Evolutionary conservation across 2,329 filamentous ascomycete genomes (phyloP), one percentile per base, ranked within the genome.

Genomic region (Leptosphaerulina australis): DNA sequence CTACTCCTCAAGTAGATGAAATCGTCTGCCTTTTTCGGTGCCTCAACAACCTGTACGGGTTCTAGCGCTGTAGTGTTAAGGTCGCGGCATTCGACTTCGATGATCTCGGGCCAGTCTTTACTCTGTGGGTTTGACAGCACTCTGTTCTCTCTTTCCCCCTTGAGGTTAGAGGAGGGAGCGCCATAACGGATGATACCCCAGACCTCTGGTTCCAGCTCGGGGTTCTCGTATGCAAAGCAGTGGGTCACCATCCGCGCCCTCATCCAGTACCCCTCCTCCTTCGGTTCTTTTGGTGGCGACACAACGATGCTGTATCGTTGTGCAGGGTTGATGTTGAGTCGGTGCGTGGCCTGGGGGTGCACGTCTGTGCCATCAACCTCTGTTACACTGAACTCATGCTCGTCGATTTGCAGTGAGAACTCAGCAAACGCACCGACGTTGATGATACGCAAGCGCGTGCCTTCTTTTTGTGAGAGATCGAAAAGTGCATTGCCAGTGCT

Each of bases 381-480:
- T 2, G 84, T 84, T 29, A 89, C 73, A 26, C 79, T 76, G 40
- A 86, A 79, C 37, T 76, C 66, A 54, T 89, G 87, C 57, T 85
- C 80, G 54, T 90, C 87, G 29, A 89, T 73, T 38, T 83, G 81
- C 49, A 82, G 73, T 43, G 76, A 75, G 53, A 81, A 78, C 9
- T 75, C 75, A 1, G 77, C 75, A 73, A 90, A 91, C 12, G 87
- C 88, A 11, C 85, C 88, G 15, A 90, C 82, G 60, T 90, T 91
- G 60, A 90, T 77, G 50, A 91, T 77, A 33, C 86, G 85, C 60
- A 93, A 80, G 7, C 90, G 75, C 50, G 92, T 92, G 0, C 86
- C 92, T 62, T 78, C 69, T 2, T 79, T 74, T 2, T 75, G 69
- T 0, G 73, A 66, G 1, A 78, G 60, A 12, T 64, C 49, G 38